phyloP scores from a whole-genome alignment of 1,284 basidiomycete genomes.

The Phylloboletellus chloephorus region DNA sequence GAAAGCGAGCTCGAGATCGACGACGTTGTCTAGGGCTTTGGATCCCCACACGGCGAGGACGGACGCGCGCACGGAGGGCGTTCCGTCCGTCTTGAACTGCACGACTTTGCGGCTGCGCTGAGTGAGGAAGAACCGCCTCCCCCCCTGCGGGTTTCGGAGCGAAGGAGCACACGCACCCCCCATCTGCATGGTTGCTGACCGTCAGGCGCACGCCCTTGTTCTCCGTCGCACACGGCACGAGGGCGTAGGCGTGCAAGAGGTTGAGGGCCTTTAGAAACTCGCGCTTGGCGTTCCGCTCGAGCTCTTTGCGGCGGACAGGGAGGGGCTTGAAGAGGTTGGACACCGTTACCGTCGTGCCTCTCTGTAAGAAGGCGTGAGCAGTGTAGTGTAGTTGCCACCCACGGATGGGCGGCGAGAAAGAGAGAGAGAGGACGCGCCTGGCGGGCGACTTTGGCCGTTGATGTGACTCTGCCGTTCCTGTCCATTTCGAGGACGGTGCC shows the following conservation, averaged over 20 bases:
- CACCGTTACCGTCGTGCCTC: slow-evolving; percentile 83
- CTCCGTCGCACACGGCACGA: slow-evolving; percentile 66
- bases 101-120: slow-evolving; percentile 58
- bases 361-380: slow-evolving; percentile 37
- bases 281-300: slow-evolving; percentile 85
- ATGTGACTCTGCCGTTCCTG: slow-evolving; percentile 52
- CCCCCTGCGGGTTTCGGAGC: too few species aligned
- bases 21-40: slow-evolving; percentile 70
- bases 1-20: slow-evolving; percentile 70
- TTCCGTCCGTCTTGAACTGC: slow-evolving; percentile 72
- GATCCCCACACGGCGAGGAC: slow-evolving; percentile 83
- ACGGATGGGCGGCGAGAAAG: neutral
- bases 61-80: slow-evolving; percentile 56
- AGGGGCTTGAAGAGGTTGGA: slow-evolving; percentile 75
- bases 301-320: slow-evolving; percentile 89
- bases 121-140: slow-evolving; percentile 6
- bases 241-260: slow-evolving; percentile 84
- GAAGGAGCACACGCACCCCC: slow-evolving; percentile 54
- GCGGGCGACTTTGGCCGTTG: slow-evolving; percentile 58
- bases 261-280: slow-evolving; percentile 85
- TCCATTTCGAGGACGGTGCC: slow-evolving; percentile 76
- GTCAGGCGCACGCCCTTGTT: slow-evolving; percentile 66
- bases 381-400: neutral
- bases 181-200: slow-evolving; percentile 69
- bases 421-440: slow-evolving; percentile 54